Conservation (phyloP, 83 land plant species). For the Diphasiastrum complanatum region DNA sequence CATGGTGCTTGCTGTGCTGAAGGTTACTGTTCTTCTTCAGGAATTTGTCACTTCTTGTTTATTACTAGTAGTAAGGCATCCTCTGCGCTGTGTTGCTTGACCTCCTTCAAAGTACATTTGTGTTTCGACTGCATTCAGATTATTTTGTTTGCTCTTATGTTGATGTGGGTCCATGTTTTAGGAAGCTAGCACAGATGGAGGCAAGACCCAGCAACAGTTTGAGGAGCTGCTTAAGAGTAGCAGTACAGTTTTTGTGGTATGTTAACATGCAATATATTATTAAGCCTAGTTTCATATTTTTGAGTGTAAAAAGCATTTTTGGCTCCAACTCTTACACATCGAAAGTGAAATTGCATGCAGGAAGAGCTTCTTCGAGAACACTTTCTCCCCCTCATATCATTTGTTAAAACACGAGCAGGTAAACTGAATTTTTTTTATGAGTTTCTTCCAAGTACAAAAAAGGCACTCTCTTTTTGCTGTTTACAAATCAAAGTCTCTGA, state of each 20-base stretch:
- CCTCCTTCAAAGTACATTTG: no score
- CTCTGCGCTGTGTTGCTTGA: no score
- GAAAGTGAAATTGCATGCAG: slow-evolving; percentile 34
- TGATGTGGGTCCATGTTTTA: slow-evolving; percentile 20
- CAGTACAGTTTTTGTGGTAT: slow-evolving; percentile 80
- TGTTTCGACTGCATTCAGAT: neutral
- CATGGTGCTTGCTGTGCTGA: slow-evolving; percentile 84
- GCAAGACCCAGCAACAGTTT: slow-evolving; percentile 81
- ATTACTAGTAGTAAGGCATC: no score
- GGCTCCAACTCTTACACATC: neutral
- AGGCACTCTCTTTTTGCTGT: no score
- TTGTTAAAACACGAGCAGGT: slow-evolving; percentile 94
- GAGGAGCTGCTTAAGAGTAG: slow-evolving; percentile 93
- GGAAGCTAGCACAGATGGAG: slow-evolving; percentile 96
- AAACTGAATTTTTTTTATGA: slow-evolving; percentile 19
- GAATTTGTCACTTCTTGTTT: neutral
- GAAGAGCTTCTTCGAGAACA: slow-evolving; percentile 92
- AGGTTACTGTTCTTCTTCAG: slow-evolving; percentile 38
- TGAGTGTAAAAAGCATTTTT: no score
- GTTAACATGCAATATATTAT: no score
- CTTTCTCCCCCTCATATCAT: slow-evolving; percentile 67
- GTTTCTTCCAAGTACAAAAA: neutral
- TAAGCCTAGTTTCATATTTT: no score
- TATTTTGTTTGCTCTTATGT: neutral
- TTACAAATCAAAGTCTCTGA: no score